A percentile compares a stretch with the other conserved stretches of the same genome.
Conservation (phyloP, 139 green algal genomes). For the Pycnococcus provasolii region DNA sequence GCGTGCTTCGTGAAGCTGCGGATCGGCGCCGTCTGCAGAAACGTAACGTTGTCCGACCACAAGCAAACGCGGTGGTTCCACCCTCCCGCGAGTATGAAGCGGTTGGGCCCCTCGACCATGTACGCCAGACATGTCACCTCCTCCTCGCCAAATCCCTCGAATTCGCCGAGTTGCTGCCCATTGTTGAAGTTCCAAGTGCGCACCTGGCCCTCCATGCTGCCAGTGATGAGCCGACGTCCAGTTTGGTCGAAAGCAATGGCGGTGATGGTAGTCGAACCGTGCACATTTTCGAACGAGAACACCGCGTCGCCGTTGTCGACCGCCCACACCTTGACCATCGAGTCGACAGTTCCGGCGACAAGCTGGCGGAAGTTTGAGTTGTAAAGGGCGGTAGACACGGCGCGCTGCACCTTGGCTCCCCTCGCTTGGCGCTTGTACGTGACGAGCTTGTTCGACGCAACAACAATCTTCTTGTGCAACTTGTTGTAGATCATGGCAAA, state of each 20-base stretch:
- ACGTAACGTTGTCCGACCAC: constrained; percentile 18
- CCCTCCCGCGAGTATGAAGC: constrained; percentile 13
- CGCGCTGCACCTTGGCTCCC: constrained; percentile 18
- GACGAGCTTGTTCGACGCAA: constrained; percentile 31
- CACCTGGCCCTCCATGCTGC: constrained; percentile 47
- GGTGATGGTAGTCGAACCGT: constrained; percentile 45
- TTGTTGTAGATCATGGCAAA: constrained; percentile 32
- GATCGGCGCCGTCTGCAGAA: constrained; percentile 13
- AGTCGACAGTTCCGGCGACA: constrained; percentile 10
- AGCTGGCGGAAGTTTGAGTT: constrained; percentile 18
- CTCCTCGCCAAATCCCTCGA: constrained; percentile 13
- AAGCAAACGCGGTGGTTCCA: constrained; percentile 25
- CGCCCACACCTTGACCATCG: constrained; percentile 18
- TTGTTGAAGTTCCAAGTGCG: constrained; percentile 86
- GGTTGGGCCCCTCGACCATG: constrained; percentile 12
- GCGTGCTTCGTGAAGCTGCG: constrained; percentile 42
- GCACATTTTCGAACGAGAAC: constrained; percentile 28
- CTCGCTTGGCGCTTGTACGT: no score
- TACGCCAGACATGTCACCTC: constrained; percentile 16
- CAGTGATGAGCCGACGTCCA: constrained; percentile 61
- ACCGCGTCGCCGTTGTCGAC: constrained; percentile 7
- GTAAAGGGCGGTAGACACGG: neutral
- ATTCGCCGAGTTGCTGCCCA: constrained; percentile 29
- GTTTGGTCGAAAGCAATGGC: constrained; percentile 63
- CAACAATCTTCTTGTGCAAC: constrained; percentile 6